Evolutionary conservation across 495 filamentous ascomycete genomes (phyloP), one percentile per base, ranked within the genome.

Genomic region (Aspergillus asperescens): DNA sequence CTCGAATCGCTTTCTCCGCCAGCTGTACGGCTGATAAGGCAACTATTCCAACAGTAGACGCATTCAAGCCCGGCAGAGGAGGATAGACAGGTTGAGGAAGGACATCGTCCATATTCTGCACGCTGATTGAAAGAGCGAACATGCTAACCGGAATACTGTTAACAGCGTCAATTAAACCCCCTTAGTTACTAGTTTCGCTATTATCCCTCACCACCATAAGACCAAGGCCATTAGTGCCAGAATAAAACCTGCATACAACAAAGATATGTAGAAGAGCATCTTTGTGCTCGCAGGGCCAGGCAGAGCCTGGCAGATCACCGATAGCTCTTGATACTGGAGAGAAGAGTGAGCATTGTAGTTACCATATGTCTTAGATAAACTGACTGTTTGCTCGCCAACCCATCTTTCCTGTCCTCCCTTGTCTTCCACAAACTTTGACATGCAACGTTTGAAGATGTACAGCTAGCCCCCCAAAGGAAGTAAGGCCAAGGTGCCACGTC

Each of bases 221-320:
- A 88, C 40, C 54, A 90, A 88, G 3, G 74, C 80, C 3, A 88
- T 48, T 5, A 88, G 16, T 0, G 83, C 89, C 0, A 80, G 73
- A 7, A 80, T 50, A 24, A 86, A 72, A 0, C 87, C 88, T 25
- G 74, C 76, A 46, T 82, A 81, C 8, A 90, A 75, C 32, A 86
- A 60, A 24, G 84, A 81, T 24, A 92, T 81, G 56, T 83, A 87
- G 56, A 87, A 91, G 0, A 81, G 60, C 83, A 92, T 89, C 67
- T 92, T 92, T 15, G 87, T 90, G 61, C 81, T 86, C 1, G 63
- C 88, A 0, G 89, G 88, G 0, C 89, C 89, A 0, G 85, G 82
- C 16, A 91, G 78, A 12, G 83, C 82, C 64, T 91, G 88, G 40
- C 80, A 86, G 55, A 94, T 70, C 16, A 85, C 85, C 64, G 92